Evolutionary conservation across 805 yeast species (phyloP), one percentile per base, ranked within the genome.

Genomic region (Ogataea corticis): DNA sequence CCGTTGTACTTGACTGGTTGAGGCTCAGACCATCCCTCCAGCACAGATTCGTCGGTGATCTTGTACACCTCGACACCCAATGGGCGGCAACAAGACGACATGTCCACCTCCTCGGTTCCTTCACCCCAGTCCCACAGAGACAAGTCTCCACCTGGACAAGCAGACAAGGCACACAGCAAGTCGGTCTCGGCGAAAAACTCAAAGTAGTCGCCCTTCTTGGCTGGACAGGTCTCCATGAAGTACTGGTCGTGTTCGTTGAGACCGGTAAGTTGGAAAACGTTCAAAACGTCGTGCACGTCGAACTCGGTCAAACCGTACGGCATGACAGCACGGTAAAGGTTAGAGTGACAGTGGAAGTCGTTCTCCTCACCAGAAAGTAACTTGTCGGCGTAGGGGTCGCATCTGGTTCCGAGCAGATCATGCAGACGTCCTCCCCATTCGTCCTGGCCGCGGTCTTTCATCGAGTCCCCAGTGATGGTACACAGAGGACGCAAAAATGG

Each of bases 101-200:
- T 81, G 49, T 76, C 78, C 33, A 67, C 73, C 19, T 70, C 72
- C 16, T 66, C 73, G 32, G 67, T 72, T 43, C 75, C 73, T 59
- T 79, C 85, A 45, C 86, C 86, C 87, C 87, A 82, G 38, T 80
- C 85, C 87, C 87, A 82, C 41, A 71, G 69, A 23, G 83, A 77
- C 48, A 82, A 66, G 61, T 82, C 87, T 23, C 87, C 87, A 40
- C 87, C 87, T 3, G 86, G 87, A 60, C 86, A 82, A 7, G 86
- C 82, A 44, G 80, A 74, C 38, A 82, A 72, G 7, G 87, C 87
- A 52, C 83, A 78, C 40, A 82, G 63, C 46, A 82, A 63, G 56
- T 82, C 87, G 38, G 76, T 77, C 56, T 82, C 87, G 3, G 86
- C 86, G 62, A 80, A 82, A 59, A 79, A 71, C 61, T 82, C 87